These are phyloP conservation scores for Phoma sp. DNA, from an alignment of 2,329 filamentous ascomycete species.

Conservation along the genomic window DNA sequence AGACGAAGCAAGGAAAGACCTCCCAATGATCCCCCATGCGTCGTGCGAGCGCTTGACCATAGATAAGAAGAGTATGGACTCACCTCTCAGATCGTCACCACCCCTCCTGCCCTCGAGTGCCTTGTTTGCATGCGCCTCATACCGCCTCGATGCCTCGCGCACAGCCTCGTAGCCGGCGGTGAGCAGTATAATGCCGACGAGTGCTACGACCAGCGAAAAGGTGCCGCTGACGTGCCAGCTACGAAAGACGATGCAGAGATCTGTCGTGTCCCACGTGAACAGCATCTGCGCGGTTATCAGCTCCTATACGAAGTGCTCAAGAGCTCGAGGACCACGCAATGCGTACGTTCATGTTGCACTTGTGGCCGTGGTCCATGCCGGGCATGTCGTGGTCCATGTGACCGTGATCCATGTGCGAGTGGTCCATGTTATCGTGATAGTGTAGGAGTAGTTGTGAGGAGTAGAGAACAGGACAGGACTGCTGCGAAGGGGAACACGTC, in stretches of 20 bases:
- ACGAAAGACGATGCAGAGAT: constrained; percentile 95
- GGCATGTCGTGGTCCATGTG: constrained; percentile 63
- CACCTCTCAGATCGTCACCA: constrained; percentile 43
- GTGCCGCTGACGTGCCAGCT: constrained; percentile 85
- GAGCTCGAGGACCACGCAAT: neutral
- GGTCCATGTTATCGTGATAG: constrained; percentile 40
- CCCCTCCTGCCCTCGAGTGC: constrained; percentile 31
- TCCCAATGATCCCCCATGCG: neutral
- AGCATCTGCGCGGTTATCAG: constrained; percentile 73
- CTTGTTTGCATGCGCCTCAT: constrained; percentile 63
- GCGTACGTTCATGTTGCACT: constrained; percentile 91
- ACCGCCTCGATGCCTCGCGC: constrained; percentile 75
- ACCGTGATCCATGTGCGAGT: constrained; percentile 62
- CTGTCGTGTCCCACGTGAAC: constrained; percentile 92
- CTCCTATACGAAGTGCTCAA: neutral
- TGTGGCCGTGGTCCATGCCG: constrained; percentile 54
- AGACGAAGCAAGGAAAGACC: constrained; percentile 17
- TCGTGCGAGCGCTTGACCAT: neutral
- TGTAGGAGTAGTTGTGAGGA: neutral
- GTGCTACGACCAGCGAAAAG: constrained; percentile 77
- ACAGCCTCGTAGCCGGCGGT: constrained; percentile 93
- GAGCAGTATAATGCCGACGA: constrained; percentile 80
- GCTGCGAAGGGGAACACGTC: constrained; percentile 2
- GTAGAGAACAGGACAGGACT: neutral
- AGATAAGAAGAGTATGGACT: constrained; percentile 19